A percentile compares a stretch with the other conserved stretches of the same genome.
Conservation (phyloP, 2,329 filamentous ascomycete species). For the Teratosphaeria pseudoeucalypti region DNA sequence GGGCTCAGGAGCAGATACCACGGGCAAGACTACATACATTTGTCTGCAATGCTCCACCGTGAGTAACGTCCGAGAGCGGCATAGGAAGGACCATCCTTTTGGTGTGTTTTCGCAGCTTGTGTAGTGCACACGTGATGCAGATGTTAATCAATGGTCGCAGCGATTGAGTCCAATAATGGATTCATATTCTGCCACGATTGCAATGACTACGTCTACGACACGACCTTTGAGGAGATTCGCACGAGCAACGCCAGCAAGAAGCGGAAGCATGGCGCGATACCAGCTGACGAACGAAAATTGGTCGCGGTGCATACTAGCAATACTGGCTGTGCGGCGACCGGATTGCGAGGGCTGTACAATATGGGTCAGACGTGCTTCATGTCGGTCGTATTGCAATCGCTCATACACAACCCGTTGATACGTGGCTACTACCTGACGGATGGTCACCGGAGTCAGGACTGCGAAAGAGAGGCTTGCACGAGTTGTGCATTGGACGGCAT, state of each 20-base stretch:
- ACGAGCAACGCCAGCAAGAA: constrained; percentile 50
- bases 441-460: constrained; percentile 71
- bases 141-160: constrained; percentile 32
- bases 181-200: constrained; percentile 72
- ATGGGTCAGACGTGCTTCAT: constrained; percentile 98
- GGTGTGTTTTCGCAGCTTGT: constrained; percentile 41
- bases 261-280: constrained; percentile 44
- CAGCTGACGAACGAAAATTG: constrained; percentile 59
- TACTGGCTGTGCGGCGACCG: constrained; percentile 74
- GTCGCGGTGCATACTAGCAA: constrained; percentile 68
- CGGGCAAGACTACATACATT: constrained; percentile 41
- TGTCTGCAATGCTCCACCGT: constrained; percentile 65
- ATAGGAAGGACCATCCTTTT: constrained; percentile 64
- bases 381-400: constrained; percentile 86
- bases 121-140: background rate
- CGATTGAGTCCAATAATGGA: constrained; percentile 67
- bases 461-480: constrained; percentile 48
- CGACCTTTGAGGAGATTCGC: constrained; percentile 65
- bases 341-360: constrained; percentile 87
- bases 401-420: constrained; percentile 87
- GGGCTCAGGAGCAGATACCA: constrained; percentile 11
- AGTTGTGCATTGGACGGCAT: constrained; percentile 53
- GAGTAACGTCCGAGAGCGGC: constrained; percentile 54
- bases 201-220: constrained; percentile 73
- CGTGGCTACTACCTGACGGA: constrained; percentile 87